Evolutionary conservation across 2,329 filamentous ascomycete genomes (phyloP), one percentile per base, ranked within the genome.

Genomic region (Colletotrichum sansevieriae): DNA sequence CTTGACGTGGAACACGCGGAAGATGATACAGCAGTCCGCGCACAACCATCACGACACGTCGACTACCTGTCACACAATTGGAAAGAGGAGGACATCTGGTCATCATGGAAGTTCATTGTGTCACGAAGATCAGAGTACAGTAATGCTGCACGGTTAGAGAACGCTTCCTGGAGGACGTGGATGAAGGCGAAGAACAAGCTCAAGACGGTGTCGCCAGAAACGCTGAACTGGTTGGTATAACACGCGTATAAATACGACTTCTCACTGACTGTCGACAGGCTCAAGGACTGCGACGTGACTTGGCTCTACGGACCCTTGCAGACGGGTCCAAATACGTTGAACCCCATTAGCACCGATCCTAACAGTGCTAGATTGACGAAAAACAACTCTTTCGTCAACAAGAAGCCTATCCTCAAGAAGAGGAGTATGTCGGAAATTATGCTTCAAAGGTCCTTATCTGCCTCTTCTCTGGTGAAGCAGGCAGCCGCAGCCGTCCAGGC

Each of bases 101-200:
- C 93, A 6, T 98, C 95, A 1, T 98, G 96, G 96, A 91, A 94
- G 76, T 96, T 97, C 77, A 93, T 98, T 74, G 90, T 95, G 15
- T 91, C 92, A 33, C 92, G 93, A 75, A 87, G 91, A 74, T 90
- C 89, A 68, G 88, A 93, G 61, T 97, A 97, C 72, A 90, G 89
- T 73, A 95, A 98, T 78, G 88, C 92, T 41, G 91, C 90, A 39
- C 87, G 96, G 57, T 81, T 98, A 35, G 96, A 98, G 79, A 98
- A 99, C 79, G 96, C 96, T 3, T 97, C 94, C 0, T 99, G 96
- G 96, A 88, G 96, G 77, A 96, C 94, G 1, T 98, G 96, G 96
- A 92, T 93, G 77, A 98, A 98, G 80, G 87, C 92, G 56, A 97
- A 97, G 81, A 92, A 97, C 78, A 89, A 92, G 46, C 84, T 98